These are phyloP conservation scores for Saccharomyces hybrid DNA, from an alignment of 1,139 yeast genomes.

Conservation along the genomic window DNA sequence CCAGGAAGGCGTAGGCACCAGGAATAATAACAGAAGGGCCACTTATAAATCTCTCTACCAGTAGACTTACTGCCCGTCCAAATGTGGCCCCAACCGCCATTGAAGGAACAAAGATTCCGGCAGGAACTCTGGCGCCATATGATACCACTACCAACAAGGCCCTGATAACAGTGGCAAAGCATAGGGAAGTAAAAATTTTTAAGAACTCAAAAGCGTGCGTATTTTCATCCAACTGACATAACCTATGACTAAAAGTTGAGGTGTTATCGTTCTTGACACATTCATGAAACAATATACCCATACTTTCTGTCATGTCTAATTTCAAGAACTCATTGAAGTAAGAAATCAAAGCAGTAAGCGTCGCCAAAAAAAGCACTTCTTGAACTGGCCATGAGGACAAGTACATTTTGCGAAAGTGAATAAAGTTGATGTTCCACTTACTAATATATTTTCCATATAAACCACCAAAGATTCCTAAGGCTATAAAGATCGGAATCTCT, in stretches of 20 bases:
- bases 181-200: constrained; percentile 41
- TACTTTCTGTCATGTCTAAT: constrained; percentile 90
- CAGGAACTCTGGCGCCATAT: constrained; percentile 89
- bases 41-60: constrained; percentile 44
- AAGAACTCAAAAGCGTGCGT: constrained; percentile 23
- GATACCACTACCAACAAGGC: constrained; percentile 69
- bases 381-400: constrained; percentile 41
- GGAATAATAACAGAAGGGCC: constrained; percentile 64
- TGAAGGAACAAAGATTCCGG: constrained; percentile 93
- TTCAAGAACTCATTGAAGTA: constrained; percentile 77
- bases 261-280: constrained; percentile 43
- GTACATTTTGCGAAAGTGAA: constrained; percentile 67
- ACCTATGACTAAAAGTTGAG: constrained; percentile 37
- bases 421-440: constrained; percentile 69
- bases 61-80: constrained; percentile 69
- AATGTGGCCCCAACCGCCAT: constrained; percentile 96
- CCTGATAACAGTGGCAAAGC: constrained; percentile 67
- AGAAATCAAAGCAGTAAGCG: constrained; percentile 67
- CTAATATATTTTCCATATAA: constrained; percentile 78
- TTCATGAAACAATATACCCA: constrained; percentile 84
- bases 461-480: constrained; percentile 88
- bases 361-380: constrained; percentile 64
- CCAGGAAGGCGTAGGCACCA: constrained; percentile 92
- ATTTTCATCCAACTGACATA: constrained; percentile 44
- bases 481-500: constrained; percentile 72